Conservation (phyloP, 352 stramenopile species). For the Globisporangium apiculatum region DNA sequence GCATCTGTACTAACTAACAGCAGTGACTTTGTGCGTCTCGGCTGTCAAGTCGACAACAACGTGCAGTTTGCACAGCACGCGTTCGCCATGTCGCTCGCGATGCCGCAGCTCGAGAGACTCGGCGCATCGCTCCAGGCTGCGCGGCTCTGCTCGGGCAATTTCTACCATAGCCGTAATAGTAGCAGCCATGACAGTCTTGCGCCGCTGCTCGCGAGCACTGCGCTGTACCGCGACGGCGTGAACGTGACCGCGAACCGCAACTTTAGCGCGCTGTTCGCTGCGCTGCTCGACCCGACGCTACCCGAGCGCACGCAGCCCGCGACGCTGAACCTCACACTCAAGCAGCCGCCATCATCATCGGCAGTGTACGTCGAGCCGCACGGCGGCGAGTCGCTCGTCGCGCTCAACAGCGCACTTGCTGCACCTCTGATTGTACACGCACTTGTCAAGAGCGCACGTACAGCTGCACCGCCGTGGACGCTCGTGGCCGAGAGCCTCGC, state of each 20-base stretch:
- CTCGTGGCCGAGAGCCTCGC: constrained; percentile 43
- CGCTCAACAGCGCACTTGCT: constrained; percentile 4
- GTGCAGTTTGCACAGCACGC: constrained; percentile 72
- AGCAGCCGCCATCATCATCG: constrained; percentile 8
- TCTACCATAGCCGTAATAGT: constrained; percentile 19
- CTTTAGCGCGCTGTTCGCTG: constrained; percentile 37
- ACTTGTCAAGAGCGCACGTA: constrained; percentile 49
- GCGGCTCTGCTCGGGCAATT: constrained; percentile 66
- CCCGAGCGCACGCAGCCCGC: constrained; percentile 14
- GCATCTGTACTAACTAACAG: not conserved
- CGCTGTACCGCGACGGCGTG: constrained; percentile 32
- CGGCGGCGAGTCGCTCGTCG: constrained; percentile 1
- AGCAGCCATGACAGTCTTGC: constrained; percentile 14
- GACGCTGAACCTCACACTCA: constrained; percentile 22
- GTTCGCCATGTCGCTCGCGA: constrained; percentile 51
- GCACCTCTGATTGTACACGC: constrained; percentile 19
- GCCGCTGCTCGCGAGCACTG: constrained; percentile 27
- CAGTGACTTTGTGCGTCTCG: constrained; percentile 46
- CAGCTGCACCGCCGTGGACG: constrained; percentile 54
- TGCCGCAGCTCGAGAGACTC: constrained; percentile 28
- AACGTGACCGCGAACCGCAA: constrained; percentile 22
- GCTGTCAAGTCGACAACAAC: constrained; percentile 73
- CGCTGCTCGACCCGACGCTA: constrained; percentile 36
- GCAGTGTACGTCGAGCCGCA: constrained; percentile 11
- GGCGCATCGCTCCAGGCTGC: constrained; percentile 42